A percentile compares a stretch with the other conserved stretches of the same genome.
Evolutionary conservation across 768 basidiomycete species (phyloP).

Genomic region (Suillus tomentosus): DNA sequence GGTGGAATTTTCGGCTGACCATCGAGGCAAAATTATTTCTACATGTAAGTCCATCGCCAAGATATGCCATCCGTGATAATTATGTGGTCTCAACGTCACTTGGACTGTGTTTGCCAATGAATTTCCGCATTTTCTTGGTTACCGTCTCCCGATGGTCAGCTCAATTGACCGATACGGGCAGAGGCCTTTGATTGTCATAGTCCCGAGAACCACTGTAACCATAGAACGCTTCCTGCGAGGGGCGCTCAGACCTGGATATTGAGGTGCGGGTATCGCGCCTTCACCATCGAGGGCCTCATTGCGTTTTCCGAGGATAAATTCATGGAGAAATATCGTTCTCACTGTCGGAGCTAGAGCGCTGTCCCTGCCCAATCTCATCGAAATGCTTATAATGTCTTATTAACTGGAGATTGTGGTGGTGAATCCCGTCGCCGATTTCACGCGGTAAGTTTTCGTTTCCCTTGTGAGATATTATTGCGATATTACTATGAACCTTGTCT

Average conservation of each 20-base stretch:
- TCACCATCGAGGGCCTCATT: neutral
- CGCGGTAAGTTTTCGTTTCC: neutral
- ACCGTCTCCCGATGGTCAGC: neutral
- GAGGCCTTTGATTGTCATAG: neutral
- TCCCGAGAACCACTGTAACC: neutral
- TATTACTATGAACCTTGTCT: neutral
- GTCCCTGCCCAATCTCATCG: neutral
- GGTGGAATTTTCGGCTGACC: neutral
- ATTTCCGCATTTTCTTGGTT: slow-evolving; percentile 4
- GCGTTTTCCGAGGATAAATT: neutral
- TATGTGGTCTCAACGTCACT: neutral
- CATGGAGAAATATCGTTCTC: too few species aligned
- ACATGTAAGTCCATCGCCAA: neutral
- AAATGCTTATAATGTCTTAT: neutral
- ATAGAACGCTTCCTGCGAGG: neutral
- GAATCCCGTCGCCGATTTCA: neutral
- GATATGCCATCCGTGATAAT: neutral
- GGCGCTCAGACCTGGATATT: neutral
- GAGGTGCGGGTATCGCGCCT: neutral
- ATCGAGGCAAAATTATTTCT: neutral
- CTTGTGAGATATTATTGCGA: slow-evolving; percentile 3
- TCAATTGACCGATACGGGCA: neutral
- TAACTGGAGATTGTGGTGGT: neutral
- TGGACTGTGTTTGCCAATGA: neutral
- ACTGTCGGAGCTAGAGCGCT: neutral